Conservation (phyloP, 306 rosid species). For the Calophaca sinica region DNA sequence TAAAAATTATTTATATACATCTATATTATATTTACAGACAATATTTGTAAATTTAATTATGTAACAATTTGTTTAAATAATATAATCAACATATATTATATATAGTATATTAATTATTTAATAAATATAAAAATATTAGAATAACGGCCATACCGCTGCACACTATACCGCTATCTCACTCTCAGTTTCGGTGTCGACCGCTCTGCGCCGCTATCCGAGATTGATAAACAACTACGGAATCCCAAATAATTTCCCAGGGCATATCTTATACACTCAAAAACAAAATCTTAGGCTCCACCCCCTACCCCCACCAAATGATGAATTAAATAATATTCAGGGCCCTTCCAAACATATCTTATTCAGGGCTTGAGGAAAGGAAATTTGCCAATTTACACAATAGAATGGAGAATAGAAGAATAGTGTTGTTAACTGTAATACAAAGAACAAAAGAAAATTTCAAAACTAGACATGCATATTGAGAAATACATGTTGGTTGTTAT, state of each 20-base stretch:
- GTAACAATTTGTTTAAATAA: no score
- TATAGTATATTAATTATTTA: no score
- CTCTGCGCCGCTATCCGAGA: no score
- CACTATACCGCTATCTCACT: no score
- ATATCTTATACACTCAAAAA: not conserved
- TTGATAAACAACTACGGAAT: not conserved
- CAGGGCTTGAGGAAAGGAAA: not conserved
- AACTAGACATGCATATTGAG: constrained; percentile 9
- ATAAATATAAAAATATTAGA: no score
- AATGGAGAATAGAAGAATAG: not conserved
- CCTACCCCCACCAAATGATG: not conserved
- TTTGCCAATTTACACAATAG: constrained; percentile 6
- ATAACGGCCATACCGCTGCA: no score
- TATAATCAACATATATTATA: no score
- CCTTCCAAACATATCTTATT: not conserved
- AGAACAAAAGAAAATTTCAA: not conserved
- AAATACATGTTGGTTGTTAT: constrained; percentile 17
- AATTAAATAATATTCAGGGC: not conserved
- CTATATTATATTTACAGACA: no score
- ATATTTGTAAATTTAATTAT: no score
- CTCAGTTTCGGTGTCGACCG: no score
- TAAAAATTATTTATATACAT: no score
- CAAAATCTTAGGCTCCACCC: constrained; percentile 7
- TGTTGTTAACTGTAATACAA: not conserved
- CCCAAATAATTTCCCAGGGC: constrained; percentile 14